Conservation (phyloP, 2,329 filamentous ascomycete genomes). For the Exophiala phaeomuriformis region DNA sequence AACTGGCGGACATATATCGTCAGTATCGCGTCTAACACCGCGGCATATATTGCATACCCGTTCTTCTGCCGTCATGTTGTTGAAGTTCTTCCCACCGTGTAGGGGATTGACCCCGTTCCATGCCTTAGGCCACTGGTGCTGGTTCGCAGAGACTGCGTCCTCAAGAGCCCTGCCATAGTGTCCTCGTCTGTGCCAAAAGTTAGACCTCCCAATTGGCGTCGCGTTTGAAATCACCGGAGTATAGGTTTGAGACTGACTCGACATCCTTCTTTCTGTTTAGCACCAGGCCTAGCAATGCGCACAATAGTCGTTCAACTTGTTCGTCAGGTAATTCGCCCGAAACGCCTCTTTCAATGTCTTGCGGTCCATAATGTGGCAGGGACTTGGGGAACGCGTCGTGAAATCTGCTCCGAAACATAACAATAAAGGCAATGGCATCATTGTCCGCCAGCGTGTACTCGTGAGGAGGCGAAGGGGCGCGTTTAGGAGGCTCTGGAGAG, state of each 20-base stretch:
- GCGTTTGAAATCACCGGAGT: background rate
- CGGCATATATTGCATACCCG: conserved; percentile 51
- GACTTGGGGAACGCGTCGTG: conserved; percentile 82
- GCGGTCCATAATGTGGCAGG: conserved; percentile 80
- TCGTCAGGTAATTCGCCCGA: conserved; percentile 71
- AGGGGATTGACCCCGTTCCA: conserved; percentile 83
- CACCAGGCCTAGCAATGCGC: conserved; percentile 77
- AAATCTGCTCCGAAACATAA: conserved; percentile 96
- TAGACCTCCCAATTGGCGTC: background rate
- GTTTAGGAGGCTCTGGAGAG: conserved; percentile 64
- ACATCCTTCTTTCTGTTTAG: conserved; percentile 98
- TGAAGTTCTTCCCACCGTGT: conserved; percentile 71
- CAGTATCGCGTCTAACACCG: conserved; percentile 1
- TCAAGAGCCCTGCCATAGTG: conserved; percentile 91
- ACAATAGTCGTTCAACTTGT: conserved; percentile 79
- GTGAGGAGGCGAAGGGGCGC: conserved; percentile 80
- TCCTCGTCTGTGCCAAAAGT: conserved; percentile 56
- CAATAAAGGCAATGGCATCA: conserved; percentile 91
- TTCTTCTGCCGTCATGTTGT: conserved; percentile 71
- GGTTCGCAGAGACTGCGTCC: conserved; percentile 79
- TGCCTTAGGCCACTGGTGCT: conserved; percentile 74
- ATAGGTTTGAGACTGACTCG: conserved; percentile 59
- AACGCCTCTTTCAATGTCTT: conserved; percentile 86
- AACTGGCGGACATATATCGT: conserved; percentile 49
- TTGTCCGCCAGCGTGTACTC: conserved; percentile 88